These are phyloP conservation scores for Colletotrichum zoysiae DNA, from an alignment of 2,329 filamentous ascomycete species.

Conservation along the genomic window DNA sequence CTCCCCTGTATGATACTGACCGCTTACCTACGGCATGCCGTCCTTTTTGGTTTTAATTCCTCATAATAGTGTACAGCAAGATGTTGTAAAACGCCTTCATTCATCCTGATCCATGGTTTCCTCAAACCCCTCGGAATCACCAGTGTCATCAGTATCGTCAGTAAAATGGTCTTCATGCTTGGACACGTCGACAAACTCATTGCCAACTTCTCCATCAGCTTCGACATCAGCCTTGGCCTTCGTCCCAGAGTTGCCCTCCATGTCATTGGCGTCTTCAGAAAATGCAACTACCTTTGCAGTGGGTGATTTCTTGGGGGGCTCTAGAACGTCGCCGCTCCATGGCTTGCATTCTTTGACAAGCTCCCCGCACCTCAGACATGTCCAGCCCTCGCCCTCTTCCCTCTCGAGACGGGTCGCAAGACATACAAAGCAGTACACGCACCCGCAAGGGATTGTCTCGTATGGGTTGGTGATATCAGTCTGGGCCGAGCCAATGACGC, in stretches of 20 bases:
- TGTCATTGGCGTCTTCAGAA: slow-evolving; percentile 62
- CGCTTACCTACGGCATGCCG: slow-evolving; percentile 3
- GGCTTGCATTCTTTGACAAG: slow-evolving; percentile 87
- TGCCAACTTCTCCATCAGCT: slow-evolving; percentile 6
- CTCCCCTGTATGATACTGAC: slow-evolving; percentile 7
- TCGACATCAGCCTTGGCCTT: not conserved
- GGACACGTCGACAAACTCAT: slow-evolving; percentile 31
- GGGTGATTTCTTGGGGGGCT: slow-evolving; percentile 60
- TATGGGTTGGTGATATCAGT: slow-evolving; percentile 98
- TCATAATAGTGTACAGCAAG: slow-evolving; percentile 16
- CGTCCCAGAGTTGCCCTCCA: not conserved
- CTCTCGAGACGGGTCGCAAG: slow-evolving; percentile 89
- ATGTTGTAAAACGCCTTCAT: not conserved
- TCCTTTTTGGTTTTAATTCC: not conserved
- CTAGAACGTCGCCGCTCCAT: slow-evolving; percentile 91
- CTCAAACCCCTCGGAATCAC: slow-evolving; percentile 38
- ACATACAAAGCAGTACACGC: slow-evolving; percentile 96
- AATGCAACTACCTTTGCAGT: slow-evolving; percentile 72
- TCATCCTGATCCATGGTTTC: slow-evolving; percentile 39
- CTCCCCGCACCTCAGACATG: slow-evolving; percentile 89
- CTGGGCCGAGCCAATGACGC: slow-evolving; percentile 87
- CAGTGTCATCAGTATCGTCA: slow-evolving; percentile 29
- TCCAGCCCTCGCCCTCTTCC: slow-evolving; percentile 95
- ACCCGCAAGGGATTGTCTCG: slow-evolving; percentile 88
- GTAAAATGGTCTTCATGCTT: slow-evolving; percentile 19